Evolutionary conservation across 2,329 filamentous ascomycete species (phyloP), one percentile per base, ranked within the genome.

Genomic region (Colletotrichum sp.): DNA sequence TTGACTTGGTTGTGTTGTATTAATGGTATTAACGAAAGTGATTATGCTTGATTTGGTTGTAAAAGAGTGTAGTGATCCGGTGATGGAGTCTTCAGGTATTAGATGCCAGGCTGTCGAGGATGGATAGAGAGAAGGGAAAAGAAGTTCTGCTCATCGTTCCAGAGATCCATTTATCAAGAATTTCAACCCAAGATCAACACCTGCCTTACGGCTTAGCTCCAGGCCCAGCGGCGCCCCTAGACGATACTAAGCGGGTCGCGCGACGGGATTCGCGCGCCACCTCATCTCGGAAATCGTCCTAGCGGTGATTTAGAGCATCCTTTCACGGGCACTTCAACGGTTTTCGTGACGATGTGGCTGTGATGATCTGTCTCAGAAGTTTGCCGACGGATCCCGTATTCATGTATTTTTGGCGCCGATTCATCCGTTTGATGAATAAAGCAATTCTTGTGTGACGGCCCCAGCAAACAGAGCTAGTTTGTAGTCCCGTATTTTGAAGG

Each of bases 241-340:
- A 26, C 32, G 63, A 18, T 30, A 26, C 69, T 76, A 64, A 28
- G 32, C 63, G 32, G 67, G 67, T 28, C 26, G 69, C 72, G 69
- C 39, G 73, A 76, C 73, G 63, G 57, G 63, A 76, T 36, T 68
- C 55, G 57, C 26, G 26, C 69, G 73, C 73, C 73, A 76, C 73
- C n/a, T 76, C 73, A 76, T 76, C 73, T 76, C 52, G 73, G 69
- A 67, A 59, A 65, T 36, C 32, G 73, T 67, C 72, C 63, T 72
- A 72, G 73, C 73, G 73, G 64, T 55, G 55, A 72, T 63, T 64
- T 10, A 65, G 63, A 39, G 55, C 21, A 64, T 44, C 57, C 69
- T 49, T n/a, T 55, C 52, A 32, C 64, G 55, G 39, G 34, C 55
- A 30, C 18, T 18, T 59, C 63, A 68, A 73, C 63, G 63, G 69